Conservation (phyloP, 257 asterid genomes). For the Solanum megistacrolobum region DNA sequence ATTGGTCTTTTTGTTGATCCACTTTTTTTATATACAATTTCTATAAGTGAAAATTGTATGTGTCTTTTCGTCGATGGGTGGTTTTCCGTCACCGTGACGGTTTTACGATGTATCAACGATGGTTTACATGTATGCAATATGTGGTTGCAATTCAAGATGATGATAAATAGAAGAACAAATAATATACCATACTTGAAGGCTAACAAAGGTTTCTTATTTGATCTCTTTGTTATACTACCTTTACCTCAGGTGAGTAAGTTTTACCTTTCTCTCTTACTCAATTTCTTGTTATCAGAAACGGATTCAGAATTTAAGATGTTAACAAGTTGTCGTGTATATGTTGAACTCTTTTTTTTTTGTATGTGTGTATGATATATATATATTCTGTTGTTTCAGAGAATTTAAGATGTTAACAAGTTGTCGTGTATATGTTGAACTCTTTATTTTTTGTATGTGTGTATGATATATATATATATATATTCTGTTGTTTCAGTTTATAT, state of each 20-base stretch:
- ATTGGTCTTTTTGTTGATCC: constrained; percentile 6
- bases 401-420: background rate
- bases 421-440: background rate
- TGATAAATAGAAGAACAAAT: background rate
- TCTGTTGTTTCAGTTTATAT: background rate
- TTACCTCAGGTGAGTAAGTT: constrained; percentile 8
- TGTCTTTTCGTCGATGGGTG: constrained; percentile 10
- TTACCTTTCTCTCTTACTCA: background rate
- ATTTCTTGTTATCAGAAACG: background rate
- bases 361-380: background rate
- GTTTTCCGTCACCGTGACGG: constrained; percentile 2
- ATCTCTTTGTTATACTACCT: constrained; percentile 8
- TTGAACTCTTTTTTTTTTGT: background rate
- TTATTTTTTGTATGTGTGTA: background rate
- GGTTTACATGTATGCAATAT: constrained; percentile 3
- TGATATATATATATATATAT: background rate
- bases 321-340: background rate
- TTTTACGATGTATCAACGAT: background rate
- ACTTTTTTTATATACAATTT: constrained; percentile 5
- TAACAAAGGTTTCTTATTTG: background rate
- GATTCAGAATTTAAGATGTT: background rate
- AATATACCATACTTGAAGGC: background rate
- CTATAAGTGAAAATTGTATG: background rate
- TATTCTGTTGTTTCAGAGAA: background rate
- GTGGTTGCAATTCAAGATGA: background rate